phyloP scores from a whole-genome alignment of 129 eudicot genomes.

The Chrysanthemum makinoi region DNA sequence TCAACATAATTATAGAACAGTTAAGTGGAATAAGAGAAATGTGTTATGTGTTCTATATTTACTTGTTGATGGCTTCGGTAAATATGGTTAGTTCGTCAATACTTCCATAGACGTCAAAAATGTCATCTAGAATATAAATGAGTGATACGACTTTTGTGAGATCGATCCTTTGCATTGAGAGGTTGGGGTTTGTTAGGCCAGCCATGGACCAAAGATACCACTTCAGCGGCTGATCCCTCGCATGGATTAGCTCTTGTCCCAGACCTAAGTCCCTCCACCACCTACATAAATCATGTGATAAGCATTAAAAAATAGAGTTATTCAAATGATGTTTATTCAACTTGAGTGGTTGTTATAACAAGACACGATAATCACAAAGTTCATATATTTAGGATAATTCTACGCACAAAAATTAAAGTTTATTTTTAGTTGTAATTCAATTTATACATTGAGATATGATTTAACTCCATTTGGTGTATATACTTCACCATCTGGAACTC shows the following conservation, averaged over 20 bases:
- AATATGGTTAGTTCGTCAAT: constrained; percentile 35
- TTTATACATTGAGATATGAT: constrained; percentile 35
- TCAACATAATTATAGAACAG: background rate
- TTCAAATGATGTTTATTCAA: too few relatives aligned
- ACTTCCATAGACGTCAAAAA: constrained; percentile 62
- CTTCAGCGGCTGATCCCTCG: constrained; percentile 56
- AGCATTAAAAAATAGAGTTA: background rate
- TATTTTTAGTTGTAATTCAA: background rate
- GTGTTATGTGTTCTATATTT: background rate
- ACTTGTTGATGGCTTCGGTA: constrained; percentile 49
- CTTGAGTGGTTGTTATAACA: background rate
- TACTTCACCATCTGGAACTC: constrained; percentile 23
- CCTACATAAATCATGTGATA: constrained; percentile 13
- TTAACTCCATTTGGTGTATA: constrained; percentile 33
- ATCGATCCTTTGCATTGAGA: constrained; percentile 38
- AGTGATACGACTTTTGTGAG: constrained; percentile 48
- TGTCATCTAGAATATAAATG: constrained; percentile 53
- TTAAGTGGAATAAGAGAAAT: background rate
- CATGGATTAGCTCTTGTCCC: constrained; percentile 34
- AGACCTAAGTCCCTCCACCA: constrained; percentile 52
- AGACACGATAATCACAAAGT: background rate
- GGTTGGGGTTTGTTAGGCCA: constrained; percentile 31
- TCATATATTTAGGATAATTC: background rate
- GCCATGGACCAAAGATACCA: constrained; percentile 64
- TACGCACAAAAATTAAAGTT: background rate